phyloP scores from a whole-genome alignment of 208 protist genomes.

The Leishmania aethiopica region DNA sequence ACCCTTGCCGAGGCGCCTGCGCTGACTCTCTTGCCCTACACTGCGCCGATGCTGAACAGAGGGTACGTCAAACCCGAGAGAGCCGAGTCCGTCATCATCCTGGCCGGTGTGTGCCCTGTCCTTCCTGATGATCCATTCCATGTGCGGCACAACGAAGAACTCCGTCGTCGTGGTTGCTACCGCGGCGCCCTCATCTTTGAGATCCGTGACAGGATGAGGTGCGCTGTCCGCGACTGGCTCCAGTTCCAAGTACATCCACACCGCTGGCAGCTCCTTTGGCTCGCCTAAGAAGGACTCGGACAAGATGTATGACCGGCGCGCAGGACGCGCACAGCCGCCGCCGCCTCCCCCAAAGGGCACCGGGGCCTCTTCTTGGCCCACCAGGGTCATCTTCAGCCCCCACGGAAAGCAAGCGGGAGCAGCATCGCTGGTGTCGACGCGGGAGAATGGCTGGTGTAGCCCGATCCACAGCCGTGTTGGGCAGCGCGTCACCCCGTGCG shows the following conservation, averaged over 20 bases:
- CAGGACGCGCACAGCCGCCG: constrained; percentile 6
- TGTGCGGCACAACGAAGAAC: constrained; percentile 61
- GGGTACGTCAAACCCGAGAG: neutral
- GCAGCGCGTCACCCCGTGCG: neutral
- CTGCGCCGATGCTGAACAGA: neutral
- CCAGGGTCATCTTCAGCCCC: constrained; percentile 49
- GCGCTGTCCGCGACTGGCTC: constrained; percentile 14
- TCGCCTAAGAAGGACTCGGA: constrained; percentile 64
- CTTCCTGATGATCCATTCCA: constrained; percentile 27
- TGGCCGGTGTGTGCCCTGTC: neutral
- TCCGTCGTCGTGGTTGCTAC: constrained; percentile 1
- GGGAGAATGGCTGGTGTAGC: constrained; percentile 48
- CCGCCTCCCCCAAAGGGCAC: neutral
- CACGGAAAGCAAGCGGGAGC: constrained; percentile 8
- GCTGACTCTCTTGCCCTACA: neutral
- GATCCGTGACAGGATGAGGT: neutral
- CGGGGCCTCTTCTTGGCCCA: constrained; percentile 34
- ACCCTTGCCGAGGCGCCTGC: neutral
- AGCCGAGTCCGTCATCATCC: neutral
- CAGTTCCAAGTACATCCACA: constrained; percentile 81
- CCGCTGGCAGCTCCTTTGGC: constrained; percentile 39
- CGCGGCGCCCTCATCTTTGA: neutral
- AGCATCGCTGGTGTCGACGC: neutral
- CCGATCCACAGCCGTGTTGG: constrained; percentile 66
- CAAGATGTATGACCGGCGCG: constrained; percentile 40